A percentile compares a stretch with the other conserved stretches of the same genome.
Conservation (phyloP, 2,329 filamentous ascomycete genomes). For the Fusarium armeniacum region DNA sequence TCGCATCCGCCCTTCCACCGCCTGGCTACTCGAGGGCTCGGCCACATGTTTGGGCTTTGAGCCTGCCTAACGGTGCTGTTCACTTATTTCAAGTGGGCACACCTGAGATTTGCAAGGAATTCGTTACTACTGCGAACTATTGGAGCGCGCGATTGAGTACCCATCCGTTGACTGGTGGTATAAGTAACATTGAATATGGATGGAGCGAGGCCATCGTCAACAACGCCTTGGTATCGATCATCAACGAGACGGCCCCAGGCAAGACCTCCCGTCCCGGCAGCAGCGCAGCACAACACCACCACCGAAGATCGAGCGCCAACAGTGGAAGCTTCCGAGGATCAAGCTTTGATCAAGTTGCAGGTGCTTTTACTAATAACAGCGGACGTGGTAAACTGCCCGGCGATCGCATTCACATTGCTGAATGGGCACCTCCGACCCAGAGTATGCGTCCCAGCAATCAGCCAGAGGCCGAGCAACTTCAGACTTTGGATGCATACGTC, state of each 20-base stretch:
- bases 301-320: slow-evolving; percentile 61
- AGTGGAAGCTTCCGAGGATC: slow-evolving; percentile 66
- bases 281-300: slow-evolving; percentile 59
- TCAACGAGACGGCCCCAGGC: slow-evolving; percentile 62
- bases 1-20: slow-evolving; percentile 88
- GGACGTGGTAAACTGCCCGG: slow-evolving; percentile 77
- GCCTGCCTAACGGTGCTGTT: slow-evolving; percentile 90
- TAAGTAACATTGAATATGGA: slow-evolving; percentile 97
- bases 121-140: slow-evolving; percentile 95
- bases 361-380: slow-evolving; percentile 66
- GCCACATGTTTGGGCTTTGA: slow-evolving; percentile 94
- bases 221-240: slow-evolving; percentile 66
- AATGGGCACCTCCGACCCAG: slow-evolving; percentile 91
- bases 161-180: slow-evolving; percentile 90
- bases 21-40: slow-evolving; percentile 93
- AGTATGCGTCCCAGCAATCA: slow-evolving; percentile 88
- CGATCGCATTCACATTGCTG: slow-evolving; percentile 85
- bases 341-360: slow-evolving; percentile 72
- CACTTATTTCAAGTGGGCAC: slow-evolving; percentile 99
- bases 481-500: slow-evolving; percentile 82
- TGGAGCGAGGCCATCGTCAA: slow-evolving; percentile 90
- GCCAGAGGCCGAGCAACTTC: slow-evolving; percentile 84
- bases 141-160: slow-evolving; percentile 97
- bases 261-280: slow-evolving; percentile 65
- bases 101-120: slow-evolving; percentile 93